Conservation (phyloP, 495 filamentous ascomycete species). For the Podospora pseudocomata region DNA sequence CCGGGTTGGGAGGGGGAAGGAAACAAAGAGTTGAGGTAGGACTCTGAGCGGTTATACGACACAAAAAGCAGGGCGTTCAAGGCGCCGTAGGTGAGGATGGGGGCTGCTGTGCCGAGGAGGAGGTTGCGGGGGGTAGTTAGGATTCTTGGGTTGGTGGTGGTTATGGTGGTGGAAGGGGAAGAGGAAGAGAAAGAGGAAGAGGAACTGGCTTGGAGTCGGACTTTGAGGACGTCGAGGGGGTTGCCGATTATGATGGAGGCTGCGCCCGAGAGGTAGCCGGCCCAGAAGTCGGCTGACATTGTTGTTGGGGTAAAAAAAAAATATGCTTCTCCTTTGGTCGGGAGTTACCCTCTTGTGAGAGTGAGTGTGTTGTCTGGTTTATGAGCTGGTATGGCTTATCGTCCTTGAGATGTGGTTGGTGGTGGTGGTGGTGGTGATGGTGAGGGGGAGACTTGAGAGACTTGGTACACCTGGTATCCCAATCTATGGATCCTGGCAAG, state of each 20-base stretch:
- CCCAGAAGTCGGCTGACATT: conserved; percentile 86
- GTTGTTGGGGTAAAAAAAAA: neutral
- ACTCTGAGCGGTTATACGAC: conserved; percentile 74
- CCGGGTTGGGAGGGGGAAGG: conserved; percentile 5
- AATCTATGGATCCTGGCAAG: no score
- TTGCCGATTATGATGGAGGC: conserved; percentile 82
- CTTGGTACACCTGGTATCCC: no score
- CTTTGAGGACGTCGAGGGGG: conserved; percentile 82
- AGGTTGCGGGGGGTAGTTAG: conserved; percentile 21
- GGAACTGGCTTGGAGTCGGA: conserved; percentile 63
- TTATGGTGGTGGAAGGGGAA: neutral
- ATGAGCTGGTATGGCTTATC: neutral
- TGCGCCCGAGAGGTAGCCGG: conserved; percentile 78
- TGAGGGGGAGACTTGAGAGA: neutral
- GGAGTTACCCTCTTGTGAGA: no score
- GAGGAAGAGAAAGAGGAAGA: conserved; percentile 17
- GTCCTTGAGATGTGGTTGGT: neutral
- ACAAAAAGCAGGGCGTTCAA: conserved; percentile 85
- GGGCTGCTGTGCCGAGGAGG: conserved; percentile 66
- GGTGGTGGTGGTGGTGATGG: neutral
- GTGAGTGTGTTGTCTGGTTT: no score
- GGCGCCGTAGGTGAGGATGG: conserved; percentile 81
- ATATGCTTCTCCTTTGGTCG: no score
- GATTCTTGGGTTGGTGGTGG: neutral
- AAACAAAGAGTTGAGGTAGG: conserved; percentile 47